Evolutionary conservation across 2,329 filamentous ascomycete genomes (phyloP), one percentile per base, ranked within the genome.

Genomic region (Aspergillus oerlinghausenensis): DNA sequence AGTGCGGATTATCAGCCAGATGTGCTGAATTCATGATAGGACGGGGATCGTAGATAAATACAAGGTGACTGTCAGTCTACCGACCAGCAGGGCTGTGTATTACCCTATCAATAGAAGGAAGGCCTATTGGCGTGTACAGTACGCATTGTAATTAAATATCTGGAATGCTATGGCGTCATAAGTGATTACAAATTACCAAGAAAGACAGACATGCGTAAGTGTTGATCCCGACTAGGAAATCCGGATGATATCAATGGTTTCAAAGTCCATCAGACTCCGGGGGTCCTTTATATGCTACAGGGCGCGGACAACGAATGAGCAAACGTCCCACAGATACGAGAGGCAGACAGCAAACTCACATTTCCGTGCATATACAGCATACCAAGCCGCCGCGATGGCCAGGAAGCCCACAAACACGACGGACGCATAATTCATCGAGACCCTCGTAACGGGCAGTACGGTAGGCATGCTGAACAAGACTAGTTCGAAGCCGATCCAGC

Each of bases 341-440:
- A 43, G 6, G 21, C 19, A 43, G 40, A 43, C 7, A 43, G 19
- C 21, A 10, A 54, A 71, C 74, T 67, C 66, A 81, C 81, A 75
- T 69, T 79, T 82, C 51, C 77, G 73, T 49, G 80, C 81, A 70
- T 82, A 77, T 6, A 80, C 62, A 0, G 69, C 62, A 66, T 83
- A 84, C 80, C 80, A 84, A 6, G 75, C 60, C 0, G 73, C 78
- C 19, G 77, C 79, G 17, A 83, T 79, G 26, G 73, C 73, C 54
- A 77, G 77, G 58, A 87, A 85, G 48, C 79, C 72, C 7, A 81
- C 75, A 59, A 86, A 80, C 2, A 86, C 83, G 0, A 84, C 82
- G 45, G 76, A 77, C 2, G 82, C 81, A 63, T 85, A 85, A 60
- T 84, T 85, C 71, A 82, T 83, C 52, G 78, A 79, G 1, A 73